Percentiles rank a stretch among this genome's conserved stretches.
Evolutionary conservation across 2,329 filamentous ascomycete species (phyloP).

Genomic region (Ilyonectria destructans): DNA sequence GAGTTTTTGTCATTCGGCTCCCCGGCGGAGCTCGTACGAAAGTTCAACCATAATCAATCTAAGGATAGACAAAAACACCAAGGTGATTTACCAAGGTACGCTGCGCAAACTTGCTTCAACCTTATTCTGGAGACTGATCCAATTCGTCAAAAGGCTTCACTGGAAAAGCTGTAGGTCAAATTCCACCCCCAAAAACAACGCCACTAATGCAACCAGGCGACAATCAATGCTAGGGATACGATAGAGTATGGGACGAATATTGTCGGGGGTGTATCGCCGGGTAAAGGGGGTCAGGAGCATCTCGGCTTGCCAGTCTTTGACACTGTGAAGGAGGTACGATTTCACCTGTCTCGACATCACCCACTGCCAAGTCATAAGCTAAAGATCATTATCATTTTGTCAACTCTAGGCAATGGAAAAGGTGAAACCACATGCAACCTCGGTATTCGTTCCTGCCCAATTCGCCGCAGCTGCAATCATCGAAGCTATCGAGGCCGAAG

Average conservation of each 20-base stretch:
- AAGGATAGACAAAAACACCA: slow-evolving; percentile 46
- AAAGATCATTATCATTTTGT: neutral
- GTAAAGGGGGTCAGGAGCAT: slow-evolving; percentile 54
- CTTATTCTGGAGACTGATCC: neutral
- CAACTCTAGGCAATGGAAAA: slow-evolving; percentile 51
- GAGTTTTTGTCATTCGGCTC: neutral
- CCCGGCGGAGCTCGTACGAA: neutral
- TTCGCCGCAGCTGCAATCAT: slow-evolving; percentile 79
- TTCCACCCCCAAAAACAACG: neutral
- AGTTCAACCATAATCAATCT: slow-evolving; percentile 52
- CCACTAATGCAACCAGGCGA: slow-evolving; percentile 49
- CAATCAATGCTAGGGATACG: slow-evolving; percentile 57
- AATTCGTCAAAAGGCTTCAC: slow-evolving; percentile 53
- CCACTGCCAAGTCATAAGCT: neutral
- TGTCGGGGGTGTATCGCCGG: slow-evolving; percentile 58
- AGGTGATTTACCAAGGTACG: slow-evolving; percentile 57
- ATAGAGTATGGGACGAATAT: slow-evolving; percentile 58
- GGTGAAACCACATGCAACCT: slow-evolving; percentile 75
- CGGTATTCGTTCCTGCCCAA: slow-evolving; percentile 81
- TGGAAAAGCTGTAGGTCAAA: slow-evolving; percentile 54
- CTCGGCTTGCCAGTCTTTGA: slow-evolving; percentile 56
- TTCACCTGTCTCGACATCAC: neutral
- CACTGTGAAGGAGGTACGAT: slow-evolving; percentile 52
- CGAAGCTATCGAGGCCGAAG: slow-evolving; percentile 84
- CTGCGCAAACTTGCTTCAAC: neutral